phyloP scores from a whole-genome alignment of 2,329 filamentous ascomycete genomes.

The Fusarium setosum region DNA sequence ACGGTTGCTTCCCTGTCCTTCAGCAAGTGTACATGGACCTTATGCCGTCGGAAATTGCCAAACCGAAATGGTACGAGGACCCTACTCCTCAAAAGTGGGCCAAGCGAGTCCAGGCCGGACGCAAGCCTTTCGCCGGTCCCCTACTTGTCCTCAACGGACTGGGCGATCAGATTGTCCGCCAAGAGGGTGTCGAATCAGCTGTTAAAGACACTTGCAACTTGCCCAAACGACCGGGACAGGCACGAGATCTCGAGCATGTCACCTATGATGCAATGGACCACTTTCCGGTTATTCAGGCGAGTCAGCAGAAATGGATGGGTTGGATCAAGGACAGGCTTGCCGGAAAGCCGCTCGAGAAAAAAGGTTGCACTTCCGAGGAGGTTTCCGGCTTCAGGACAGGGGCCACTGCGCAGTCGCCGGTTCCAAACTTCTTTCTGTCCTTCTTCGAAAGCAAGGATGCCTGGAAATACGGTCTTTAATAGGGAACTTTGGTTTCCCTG shows the following conservation, averaged over 20 bases:
- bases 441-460: slow-evolving; percentile 4
- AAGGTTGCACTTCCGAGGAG: slow-evolving; percentile 1
- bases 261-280: slow-evolving; percentile 16
- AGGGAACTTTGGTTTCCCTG: too few relatives aligned
- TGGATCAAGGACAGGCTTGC: slow-evolving; percentile 30
- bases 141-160: background rate
- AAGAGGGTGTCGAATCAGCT: slow-evolving; percentile 5
- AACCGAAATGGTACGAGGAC: background rate
- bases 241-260: slow-evolving; percentile 3
- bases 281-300: slow-evolving; percentile 26
- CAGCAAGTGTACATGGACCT: slow-evolving; percentile 7
- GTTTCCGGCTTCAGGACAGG: slow-evolving; percentile 7
- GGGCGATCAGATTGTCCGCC: slow-evolving; percentile 12
- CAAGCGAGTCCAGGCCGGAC: background rate
- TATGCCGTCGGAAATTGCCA: background rate
- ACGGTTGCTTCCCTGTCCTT: slow-evolving; percentile 22
- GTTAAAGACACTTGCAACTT: slow-evolving; percentile 2
- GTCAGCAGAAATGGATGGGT: slow-evolving; percentile 22
- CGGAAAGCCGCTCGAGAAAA: background rate
- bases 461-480: slow-evolving; percentile 14
- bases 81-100: background rate
- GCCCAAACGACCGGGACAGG: background rate
- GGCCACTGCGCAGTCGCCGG: background rate
- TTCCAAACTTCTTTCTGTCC: slow-evolving; percentile 20
- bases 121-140: background rate